Evolutionary conservation across 805 yeast genomes (phyloP), one percentile per base, ranked within the genome.

Genomic region (Candida incommunis): DNA sequence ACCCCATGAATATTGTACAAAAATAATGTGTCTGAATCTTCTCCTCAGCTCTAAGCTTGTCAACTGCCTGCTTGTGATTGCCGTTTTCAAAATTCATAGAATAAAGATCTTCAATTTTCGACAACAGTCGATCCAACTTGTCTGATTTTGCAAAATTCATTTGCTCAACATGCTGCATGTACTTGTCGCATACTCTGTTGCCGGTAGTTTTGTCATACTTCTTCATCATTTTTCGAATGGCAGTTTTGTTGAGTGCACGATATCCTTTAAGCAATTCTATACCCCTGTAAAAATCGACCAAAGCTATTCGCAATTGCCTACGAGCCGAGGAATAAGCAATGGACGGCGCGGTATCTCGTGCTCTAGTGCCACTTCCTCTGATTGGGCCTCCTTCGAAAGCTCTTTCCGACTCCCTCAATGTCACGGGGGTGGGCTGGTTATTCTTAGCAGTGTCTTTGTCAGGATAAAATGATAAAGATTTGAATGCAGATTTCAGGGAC

Each of bases 161-260:
- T 2, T 57, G 52, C 49, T 78, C 77, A 4, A 83, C 71, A 45
- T 72, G 74, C 20, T 67, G 68, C 76, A 80, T 70, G 56, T 76
- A 85, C 2, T 58, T 49, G 0, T 64, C 59, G 11, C 75, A 66
- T 3, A 71, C 51, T 1, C 65, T 52, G 7, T 74, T 65, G 11
- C 66, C 58, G 2, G 79, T 70, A 3, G 80, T 70, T 56, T 92
- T 92, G 62, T 92, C 98, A 58, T 76, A 88, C 60, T 92, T 92
- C 58, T 92, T 92, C 47, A 86, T 70, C 55, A 92, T 78, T 56
- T 92, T 92, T 44, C 95, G 73, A 55, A 88, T 77, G 0, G 94
- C 98, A 0, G 95, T 87, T 24, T 87, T 70, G 62, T 92, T 92
- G 53, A 88, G 62, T 42, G 79, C 68, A 51, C 84, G 70, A 60